These are phyloP conservation scores for Neofusicoccum cordaticola DNA, from an alignment of 2,329 filamentous ascomycete genomes.

Conservation along the genomic window DNA sequence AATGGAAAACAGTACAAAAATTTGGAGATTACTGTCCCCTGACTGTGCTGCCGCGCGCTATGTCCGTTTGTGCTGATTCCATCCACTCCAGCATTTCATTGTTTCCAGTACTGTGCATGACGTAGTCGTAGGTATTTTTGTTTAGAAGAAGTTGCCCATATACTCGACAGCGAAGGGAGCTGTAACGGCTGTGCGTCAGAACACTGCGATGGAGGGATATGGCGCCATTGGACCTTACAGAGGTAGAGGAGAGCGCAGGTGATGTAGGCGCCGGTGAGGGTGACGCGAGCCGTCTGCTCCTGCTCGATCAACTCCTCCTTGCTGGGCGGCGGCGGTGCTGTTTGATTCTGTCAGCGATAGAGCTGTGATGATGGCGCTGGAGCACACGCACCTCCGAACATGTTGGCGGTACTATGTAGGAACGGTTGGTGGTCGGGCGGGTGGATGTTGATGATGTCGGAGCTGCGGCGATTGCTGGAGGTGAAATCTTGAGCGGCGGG, in stretches of 20 bases:
- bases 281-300: conserved; percentile 65
- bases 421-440: not conserved
- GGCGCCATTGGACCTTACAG: conserved; percentile 54
- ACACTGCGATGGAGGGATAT: not conserved
- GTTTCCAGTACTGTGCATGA: not conserved
- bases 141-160: conserved; percentile 26
- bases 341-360: not conserved
- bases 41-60: not conserved
- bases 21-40: not conserved
- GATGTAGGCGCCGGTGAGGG: conserved; percentile 64
- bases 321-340: conserved; percentile 68
- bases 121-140: not conserved
- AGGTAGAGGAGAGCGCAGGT: conserved; percentile 70
- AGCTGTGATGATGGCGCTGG: not conserved
- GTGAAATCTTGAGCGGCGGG: conserved; percentile 6
- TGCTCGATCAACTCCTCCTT: conserved; percentile 66
- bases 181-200: conserved; percentile 24
- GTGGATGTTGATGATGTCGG: conserved; percentile 11
- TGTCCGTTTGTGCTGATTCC: not conserved
- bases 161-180: conserved; percentile 57
- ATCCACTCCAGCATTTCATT: not conserved
- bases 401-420: conserved; percentile 34
- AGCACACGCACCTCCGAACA: conserved; percentile 60
- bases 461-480: conserved; percentile 16
- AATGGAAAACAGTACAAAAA: not conserved